A percentile compares a stretch with the other conserved stretches of the same genome.
Evolutionary conservation across 371 early-diverging fungal genomes (phyloP).

Genomic region (Smittium culicis): DNA sequence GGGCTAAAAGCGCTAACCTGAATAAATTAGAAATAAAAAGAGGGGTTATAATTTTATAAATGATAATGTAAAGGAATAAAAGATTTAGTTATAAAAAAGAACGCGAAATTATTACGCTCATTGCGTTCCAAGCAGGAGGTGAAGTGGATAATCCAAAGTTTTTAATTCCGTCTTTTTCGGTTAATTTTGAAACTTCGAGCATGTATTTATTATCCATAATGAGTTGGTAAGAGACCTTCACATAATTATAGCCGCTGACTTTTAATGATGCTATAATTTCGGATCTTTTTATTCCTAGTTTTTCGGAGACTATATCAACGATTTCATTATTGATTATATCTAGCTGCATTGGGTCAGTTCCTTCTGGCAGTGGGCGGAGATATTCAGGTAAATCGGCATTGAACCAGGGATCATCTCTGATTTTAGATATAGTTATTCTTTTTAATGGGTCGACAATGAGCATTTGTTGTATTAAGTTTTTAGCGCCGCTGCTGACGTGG

Average conservation of each 20-base stretch:
- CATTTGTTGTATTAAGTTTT: constrained; percentile 75
- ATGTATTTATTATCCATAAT: constrained; percentile 70
- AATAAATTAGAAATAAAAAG: background rate
- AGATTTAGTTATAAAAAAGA: background rate
- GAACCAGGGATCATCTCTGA: constrained; percentile 83
- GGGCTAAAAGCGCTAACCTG: background rate
- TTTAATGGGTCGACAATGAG: constrained; percentile 91
- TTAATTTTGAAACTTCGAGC: constrained; percentile 30
- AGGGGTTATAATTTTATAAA: background rate
- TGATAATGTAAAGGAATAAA: background rate
- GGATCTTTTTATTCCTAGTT: constrained; percentile 60
- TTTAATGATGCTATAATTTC: constrained; percentile 55
- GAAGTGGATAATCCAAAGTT: constrained; percentile 32
- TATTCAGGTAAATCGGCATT: constrained; percentile 78
- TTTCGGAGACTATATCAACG: constrained; percentile 62
- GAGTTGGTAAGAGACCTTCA: constrained; percentile 88
- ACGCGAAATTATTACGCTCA: background rate
- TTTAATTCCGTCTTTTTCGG: constrained; percentile 28
- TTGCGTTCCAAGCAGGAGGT: constrained; percentile 33
- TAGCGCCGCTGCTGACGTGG: constrained; percentile 68
- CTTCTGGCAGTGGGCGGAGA: constrained; percentile 56
- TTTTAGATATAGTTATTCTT: constrained; percentile 80
- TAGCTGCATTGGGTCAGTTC: constrained; percentile 41
- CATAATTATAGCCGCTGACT: constrained; percentile 70
- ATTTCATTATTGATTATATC: constrained; percentile 56